Percentiles rank a stretch among this genome's conserved stretches.
Evolutionary conservation across 2,329 filamentous ascomycete genomes (phyloP).

Genomic region (Huntiella omanensis): DNA sequence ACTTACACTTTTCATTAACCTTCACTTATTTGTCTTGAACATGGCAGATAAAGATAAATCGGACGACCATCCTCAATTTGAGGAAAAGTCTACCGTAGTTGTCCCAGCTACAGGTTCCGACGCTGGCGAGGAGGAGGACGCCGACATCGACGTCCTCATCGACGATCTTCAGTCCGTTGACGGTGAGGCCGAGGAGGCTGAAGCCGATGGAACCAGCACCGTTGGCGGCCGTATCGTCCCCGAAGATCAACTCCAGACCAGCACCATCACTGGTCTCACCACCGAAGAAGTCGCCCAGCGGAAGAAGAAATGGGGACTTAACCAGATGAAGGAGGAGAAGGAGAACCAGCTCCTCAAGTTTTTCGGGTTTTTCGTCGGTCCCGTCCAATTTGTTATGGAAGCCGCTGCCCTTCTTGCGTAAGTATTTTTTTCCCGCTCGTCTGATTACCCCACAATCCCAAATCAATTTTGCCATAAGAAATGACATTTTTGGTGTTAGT

Average conservation of each 20-base stretch:
- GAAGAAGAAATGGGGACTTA: slow-evolving; percentile 58
- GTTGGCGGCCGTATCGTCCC: no score
- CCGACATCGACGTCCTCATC: slow-evolving; percentile 44
- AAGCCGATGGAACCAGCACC: no score
- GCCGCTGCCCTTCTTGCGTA: slow-evolving; percentile 63
- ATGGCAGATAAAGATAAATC: slow-evolving; percentile 12
- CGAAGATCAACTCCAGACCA: slow-evolving; percentile 61
- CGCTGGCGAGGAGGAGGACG: slow-evolving; percentile 37
- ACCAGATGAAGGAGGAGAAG: slow-evolving; percentile 84
- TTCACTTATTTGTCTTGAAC: no score
- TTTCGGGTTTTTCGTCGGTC: slow-evolving; percentile 63
- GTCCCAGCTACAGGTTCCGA: slow-evolving; percentile 20
- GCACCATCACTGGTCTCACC: slow-evolving; percentile 49
- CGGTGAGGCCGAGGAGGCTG: no score
- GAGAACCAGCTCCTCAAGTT: slow-evolving; percentile 75
- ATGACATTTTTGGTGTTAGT: neutral
- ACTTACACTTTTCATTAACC: no score
- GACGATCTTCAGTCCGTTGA: no score
- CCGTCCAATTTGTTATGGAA: slow-evolving; percentile 91
- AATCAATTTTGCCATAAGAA: neutral
- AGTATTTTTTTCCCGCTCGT: slow-evolving; percentile 60
- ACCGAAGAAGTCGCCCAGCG: slow-evolving; percentile 44
- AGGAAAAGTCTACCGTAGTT: slow-evolving; percentile 31
- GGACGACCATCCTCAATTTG: slow-evolving; percentile 39
- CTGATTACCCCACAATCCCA: neutral